Evolutionary conservation across 208 protist genomes (phyloP), one percentile per base, ranked within the genome.

Genomic region (Trypanosoma cruzi): DNA sequence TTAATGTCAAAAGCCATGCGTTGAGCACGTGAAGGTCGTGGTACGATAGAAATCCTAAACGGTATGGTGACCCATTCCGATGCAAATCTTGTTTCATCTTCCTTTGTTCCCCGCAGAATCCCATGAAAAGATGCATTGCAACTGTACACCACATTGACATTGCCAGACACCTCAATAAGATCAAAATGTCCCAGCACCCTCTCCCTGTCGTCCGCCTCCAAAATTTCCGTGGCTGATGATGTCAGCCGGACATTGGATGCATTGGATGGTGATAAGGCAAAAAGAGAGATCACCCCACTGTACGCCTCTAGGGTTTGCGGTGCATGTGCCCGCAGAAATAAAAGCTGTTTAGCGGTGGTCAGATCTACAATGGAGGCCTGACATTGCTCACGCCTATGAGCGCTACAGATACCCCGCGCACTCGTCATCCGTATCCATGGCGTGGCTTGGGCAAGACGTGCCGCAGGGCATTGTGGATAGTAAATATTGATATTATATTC

Each of bases 1-100:
- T 76, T 97, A 56, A 98, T 92, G 71, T 99, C 98, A 67, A 96
- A 96, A 29, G 99, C 85, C 8, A 99, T 66, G 11, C 98, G 84
- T 46, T 79, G 65, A 16, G 56, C 7, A 11, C 96, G 83, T 22
- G 85, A 73, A 32, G 98, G 98, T 18, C 88, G 84, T 22, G 68
- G 37, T 0, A 75, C 71, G 32, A 96, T 24, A 48, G 69, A 40
- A 22, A 86, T 61, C 34, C 50, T 46, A 60, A 93, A 68, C 0
- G 82, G 76, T 26, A 93, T 31, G n/a, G 28, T 62, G 28, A 79
- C 34, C 50, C 46, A 52, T 22, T 48, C 48, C 8, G 20, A 5
- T 22, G 44, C 13, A 37, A 22, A 58, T 36, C 24, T 4, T 11
- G 1, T 26, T 22, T 50, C 48, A 24, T 16, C 26, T 34, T 18